Percentiles rank a stretch among this genome's conserved stretches.
phyloP scores from a whole-genome alignment of 345 rosid species.

The Euphorbia tirucalli region DNA sequence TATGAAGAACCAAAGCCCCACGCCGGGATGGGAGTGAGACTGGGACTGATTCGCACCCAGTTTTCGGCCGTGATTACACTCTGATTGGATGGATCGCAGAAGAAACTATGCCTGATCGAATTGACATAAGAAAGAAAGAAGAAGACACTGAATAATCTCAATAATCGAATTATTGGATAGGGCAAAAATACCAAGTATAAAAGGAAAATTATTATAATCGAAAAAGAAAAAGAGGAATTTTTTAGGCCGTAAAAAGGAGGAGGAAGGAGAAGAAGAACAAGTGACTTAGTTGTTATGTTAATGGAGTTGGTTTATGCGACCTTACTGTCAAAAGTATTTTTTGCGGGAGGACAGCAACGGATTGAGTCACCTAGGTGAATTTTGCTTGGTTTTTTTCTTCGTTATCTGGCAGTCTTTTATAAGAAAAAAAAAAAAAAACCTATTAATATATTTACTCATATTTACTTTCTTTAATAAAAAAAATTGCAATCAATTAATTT shows the following conservation, averaged over 20 bases:
- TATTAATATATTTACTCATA: too few species aligned
- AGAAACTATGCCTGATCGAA: conserved; percentile 10
- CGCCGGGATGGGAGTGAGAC: conserved; percentile 65
- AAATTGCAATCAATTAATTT: too few species aligned
- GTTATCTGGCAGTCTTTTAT: not conserved
- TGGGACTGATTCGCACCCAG: conserved; percentile 98
- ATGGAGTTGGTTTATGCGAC: not conserved
- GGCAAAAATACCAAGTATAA: not conserved
- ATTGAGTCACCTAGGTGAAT: not conserved
- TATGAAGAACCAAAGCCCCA: conserved; percentile 64
- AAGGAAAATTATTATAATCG: not conserved
- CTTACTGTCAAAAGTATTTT: conserved; percentile 9
- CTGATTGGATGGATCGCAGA: conserved; percentile 16
- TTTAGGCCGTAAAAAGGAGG: not conserved
- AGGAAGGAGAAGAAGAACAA: not conserved
- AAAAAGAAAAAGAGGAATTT: not conserved
- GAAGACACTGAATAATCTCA: not conserved
- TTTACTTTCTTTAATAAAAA: too few species aligned
- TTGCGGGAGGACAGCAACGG: not conserved
- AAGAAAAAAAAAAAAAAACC: too few species aligned
- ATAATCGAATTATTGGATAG: not conserved
- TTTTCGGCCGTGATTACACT: conserved; percentile 34
- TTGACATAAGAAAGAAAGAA: conserved; percentile 5
- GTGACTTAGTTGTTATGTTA: not conserved
- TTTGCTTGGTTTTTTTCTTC: not conserved